These are phyloP conservation scores for Saccharomyces mikatae DNA, from an alignment of 805 yeast genomes.

Conservation along the genomic window DNA sequence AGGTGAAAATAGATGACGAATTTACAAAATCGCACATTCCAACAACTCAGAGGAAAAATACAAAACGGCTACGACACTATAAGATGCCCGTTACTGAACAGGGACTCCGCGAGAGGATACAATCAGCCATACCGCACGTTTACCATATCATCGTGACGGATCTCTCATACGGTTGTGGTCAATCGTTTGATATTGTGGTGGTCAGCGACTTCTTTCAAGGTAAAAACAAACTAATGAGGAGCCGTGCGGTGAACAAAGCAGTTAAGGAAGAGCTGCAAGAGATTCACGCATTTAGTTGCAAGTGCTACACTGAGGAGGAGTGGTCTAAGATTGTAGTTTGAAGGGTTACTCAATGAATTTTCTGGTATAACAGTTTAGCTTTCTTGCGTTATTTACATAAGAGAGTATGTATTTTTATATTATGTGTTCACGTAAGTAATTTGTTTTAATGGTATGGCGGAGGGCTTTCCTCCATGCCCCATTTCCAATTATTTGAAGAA, in stretches of 20 bases:
- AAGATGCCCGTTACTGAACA: conserved; percentile 14
- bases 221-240: conserved; percentile 78
- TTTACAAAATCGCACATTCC: not conserved
- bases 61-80: not conserved
- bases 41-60: not conserved
- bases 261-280: conserved; percentile 76
- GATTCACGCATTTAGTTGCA: conserved; percentile 94
- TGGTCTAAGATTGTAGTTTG: conserved; percentile 45
- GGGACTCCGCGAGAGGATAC: conserved; percentile 19
- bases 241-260: conserved; percentile 72
- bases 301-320: conserved; percentile 80
- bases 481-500: conserved; percentile 5
- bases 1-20: not conserved
- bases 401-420: not conserved
- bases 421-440: not conserved
- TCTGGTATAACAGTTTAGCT: not conserved
- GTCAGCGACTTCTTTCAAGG: conserved; percentile 66
- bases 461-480: conserved; percentile 28
- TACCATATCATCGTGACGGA: conserved; percentile 32
- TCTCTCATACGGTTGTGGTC: conserved; percentile 89
- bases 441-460: conserved; percentile 14
- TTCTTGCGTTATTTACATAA: not conserved
- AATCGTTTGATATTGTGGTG: conserved; percentile 88
- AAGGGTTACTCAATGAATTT: not conserved
- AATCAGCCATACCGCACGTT: conserved; percentile 19